A percentile compares a stretch with the other conserved stretches of the same genome.
Evolutionary conservation across 2,329 filamentous ascomycete genomes (phyloP).

Genomic region (Aspergillus caelatus): DNA sequence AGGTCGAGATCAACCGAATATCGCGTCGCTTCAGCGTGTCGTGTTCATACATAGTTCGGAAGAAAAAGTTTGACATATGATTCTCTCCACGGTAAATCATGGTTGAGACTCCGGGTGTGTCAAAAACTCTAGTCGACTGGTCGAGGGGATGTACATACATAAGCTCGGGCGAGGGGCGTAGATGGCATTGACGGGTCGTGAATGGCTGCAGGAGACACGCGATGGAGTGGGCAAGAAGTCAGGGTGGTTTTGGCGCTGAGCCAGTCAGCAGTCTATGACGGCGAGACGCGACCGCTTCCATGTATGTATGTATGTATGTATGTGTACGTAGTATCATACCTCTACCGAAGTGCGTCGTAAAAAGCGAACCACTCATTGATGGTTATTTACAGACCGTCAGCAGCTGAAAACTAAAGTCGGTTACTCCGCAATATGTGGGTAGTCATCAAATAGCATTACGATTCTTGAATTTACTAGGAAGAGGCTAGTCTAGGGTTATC

Average conservation of each 20-base stretch:
- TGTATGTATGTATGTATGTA: constrained; percentile 9
- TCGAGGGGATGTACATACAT: constrained; percentile 7
- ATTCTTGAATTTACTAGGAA: constrained; percentile 18
- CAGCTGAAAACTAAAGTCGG: constrained; percentile 25
- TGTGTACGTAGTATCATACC: constrained; percentile 7
- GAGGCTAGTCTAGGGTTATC: constrained; percentile 14
- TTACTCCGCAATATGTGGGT: constrained; percentile 23
- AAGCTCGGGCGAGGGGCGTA: constrained; percentile 7
- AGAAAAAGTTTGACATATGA: constrained; percentile 2
- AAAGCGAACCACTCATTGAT: constrained; percentile 18
- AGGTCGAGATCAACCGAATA: neutral
- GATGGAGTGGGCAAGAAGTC: constrained; percentile 27
- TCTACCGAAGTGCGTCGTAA: constrained; percentile 8
- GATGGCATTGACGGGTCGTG: neutral
- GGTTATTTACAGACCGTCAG: constrained; percentile 22
- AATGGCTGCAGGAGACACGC: constrained; percentile 18
- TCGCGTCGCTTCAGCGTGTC: neutral
- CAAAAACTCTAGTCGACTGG: constrained; percentile 12
- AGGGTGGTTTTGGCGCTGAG: constrained; percentile 27
- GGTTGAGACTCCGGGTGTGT: constrained; percentile 7
- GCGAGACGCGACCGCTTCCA: constrained; percentile 31
- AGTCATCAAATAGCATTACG: constrained; percentile 19
- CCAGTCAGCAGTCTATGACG: constrained; percentile 31
- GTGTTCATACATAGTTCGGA: neutral
- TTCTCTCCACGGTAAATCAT: neutral